Evolutionary conservation across 495 filamentous ascomycete genomes (phyloP).

Genomic region (Daldinia loculata): DNA sequence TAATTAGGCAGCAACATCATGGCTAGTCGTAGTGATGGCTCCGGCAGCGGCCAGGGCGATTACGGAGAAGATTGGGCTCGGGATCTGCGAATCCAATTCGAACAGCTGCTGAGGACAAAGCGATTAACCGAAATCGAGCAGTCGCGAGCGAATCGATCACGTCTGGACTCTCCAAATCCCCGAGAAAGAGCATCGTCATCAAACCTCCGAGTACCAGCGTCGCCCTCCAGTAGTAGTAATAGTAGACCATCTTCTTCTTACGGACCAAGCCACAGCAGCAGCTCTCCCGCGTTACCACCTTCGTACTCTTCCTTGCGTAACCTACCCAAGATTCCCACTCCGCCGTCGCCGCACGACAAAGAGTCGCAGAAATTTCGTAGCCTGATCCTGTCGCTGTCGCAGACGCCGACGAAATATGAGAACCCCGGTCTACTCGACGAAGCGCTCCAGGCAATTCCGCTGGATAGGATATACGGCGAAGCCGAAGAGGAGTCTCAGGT

Average conservation of each 20-base stretch:
- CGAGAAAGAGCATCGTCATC: constrained; percentile 56
- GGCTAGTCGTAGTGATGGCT: constrained; percentile 31
- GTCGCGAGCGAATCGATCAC: constrained; percentile 57
- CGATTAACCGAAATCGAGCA: constrained; percentile 78
- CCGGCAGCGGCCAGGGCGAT: constrained; percentile 45
- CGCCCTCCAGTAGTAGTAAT: constrained; percentile 43
- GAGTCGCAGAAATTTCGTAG: constrained; percentile 84
- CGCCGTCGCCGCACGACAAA: constrained; percentile 72
- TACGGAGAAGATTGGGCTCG: constrained; percentile 64
- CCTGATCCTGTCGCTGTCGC: constrained; percentile 79
- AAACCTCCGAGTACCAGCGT: constrained; percentile 50
- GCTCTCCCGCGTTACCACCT: constrained; percentile 56
- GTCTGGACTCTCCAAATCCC: constrained; percentile 29
- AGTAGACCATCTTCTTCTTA: constrained; percentile 55
- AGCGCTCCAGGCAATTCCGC: constrained; percentile 81
- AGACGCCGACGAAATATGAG: constrained; percentile 91
- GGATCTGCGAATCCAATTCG: constrained; percentile 68
- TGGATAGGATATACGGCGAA: constrained; percentile 92
- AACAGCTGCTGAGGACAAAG: constrained; percentile 78
- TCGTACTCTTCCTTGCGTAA: constrained; percentile 74
- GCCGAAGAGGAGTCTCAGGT: constrained; percentile 93
- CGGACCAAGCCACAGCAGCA: constrained; percentile 33
- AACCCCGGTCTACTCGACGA: constrained; percentile 97
- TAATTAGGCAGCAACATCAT: constrained; percentile 32
- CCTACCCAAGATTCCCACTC: constrained; percentile 80